A percentile compares a stretch with the other conserved stretches of the same genome.
Conservation (phyloP, 805 yeast species). For the Zygotorulaspora sp. region DNA sequence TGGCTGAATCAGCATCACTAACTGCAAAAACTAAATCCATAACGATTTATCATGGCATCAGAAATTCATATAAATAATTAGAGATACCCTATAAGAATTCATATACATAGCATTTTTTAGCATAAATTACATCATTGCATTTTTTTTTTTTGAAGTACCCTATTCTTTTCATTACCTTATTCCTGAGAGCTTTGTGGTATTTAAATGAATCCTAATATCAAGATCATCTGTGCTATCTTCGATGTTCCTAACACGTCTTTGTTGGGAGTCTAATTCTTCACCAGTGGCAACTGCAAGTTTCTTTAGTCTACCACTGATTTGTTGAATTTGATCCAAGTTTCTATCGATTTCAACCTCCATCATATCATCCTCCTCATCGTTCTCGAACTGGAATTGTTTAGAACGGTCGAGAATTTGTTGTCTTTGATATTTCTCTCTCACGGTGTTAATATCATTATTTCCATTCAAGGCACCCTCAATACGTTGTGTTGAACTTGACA, state of each 20-base stretch:
- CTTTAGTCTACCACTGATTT: constrained; percentile 64
- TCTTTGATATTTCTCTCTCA: constrained; percentile 37
- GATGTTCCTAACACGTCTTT: constrained; percentile 62
- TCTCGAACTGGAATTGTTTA: constrained; percentile 72
- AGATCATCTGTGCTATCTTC: constrained; percentile 80
- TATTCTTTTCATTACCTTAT: constrained; percentile 26
- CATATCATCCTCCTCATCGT: constrained; percentile 89
- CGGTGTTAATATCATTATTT: constrained; percentile 37
- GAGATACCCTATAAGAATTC: constrained; percentile 5
- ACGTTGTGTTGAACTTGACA: constrained; percentile 64
- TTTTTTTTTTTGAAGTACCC: not conserved
- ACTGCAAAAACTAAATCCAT: not conserved
- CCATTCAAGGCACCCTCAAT: constrained; percentile 56
- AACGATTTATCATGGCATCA: not conserved
- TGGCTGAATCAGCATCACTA: constrained; percentile 27
- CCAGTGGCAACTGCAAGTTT: constrained; percentile 68
- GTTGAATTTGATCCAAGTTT: constrained; percentile 74
- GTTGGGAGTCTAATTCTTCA: constrained; percentile 76
- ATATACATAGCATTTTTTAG: constrained; percentile 4
- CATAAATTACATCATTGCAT: constrained; percentile 1
- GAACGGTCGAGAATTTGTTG: constrained; percentile 46
- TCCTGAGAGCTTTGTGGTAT: constrained; percentile 61
- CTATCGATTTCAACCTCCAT: constrained; percentile 82
- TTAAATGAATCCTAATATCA: constrained; percentile 78
- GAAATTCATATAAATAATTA: constrained; percentile 9